A percentile compares a stretch with the other conserved stretches of the same genome.
Evolutionary conservation across 371 early-diverging fungal species (phyloP).

Genomic region (Haplosporangium sp.): DNA sequence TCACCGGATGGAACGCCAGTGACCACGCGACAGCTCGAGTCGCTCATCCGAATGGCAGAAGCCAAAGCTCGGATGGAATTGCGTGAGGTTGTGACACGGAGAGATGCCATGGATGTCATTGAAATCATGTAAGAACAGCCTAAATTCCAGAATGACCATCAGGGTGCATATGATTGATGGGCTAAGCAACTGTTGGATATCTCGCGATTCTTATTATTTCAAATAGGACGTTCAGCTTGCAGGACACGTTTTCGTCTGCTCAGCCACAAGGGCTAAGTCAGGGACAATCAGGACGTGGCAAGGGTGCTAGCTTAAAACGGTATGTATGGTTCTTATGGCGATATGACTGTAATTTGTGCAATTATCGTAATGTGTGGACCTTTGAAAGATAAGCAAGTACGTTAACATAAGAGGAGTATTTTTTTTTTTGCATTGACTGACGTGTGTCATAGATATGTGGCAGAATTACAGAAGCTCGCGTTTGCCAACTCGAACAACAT

Average conservation of each 20-base stretch:
- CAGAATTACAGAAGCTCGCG: conserved; percentile 64
- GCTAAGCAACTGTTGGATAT: neutral
- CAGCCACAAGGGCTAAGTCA: conserved; percentile 9
- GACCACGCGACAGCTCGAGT: conserved; percentile 99
- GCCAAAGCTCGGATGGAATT: conserved; percentile 98
- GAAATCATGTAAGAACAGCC: conserved; percentile 69
- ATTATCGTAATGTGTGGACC: neutral
- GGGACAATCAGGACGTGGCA: conserved; percentile 38
- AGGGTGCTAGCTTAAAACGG: conserved; percentile 36
- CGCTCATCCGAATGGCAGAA: conserved; percentile 96
- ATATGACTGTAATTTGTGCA: neutral
- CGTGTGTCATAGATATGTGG: conserved; percentile 59
- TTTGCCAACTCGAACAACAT: conserved; percentile 62
- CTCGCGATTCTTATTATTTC: neutral
- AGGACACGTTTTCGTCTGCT: conserved; percentile 23
- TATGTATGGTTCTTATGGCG: neutral
- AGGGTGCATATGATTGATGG: conserved; percentile 1
- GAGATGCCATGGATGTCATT: conserved; percentile 89
- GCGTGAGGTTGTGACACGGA: conserved; percentile 81
- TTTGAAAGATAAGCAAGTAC: neutral
- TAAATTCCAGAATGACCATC: neutral
- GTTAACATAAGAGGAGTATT: neutral
- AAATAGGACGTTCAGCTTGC: conserved; percentile 53
- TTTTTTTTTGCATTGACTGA: neutral
- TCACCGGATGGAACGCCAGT: conserved; percentile 82